Base-by-base conservation (phyloP, 2,329 filamentous ascomycete species). In the Monilinia fructicola region DNA sequence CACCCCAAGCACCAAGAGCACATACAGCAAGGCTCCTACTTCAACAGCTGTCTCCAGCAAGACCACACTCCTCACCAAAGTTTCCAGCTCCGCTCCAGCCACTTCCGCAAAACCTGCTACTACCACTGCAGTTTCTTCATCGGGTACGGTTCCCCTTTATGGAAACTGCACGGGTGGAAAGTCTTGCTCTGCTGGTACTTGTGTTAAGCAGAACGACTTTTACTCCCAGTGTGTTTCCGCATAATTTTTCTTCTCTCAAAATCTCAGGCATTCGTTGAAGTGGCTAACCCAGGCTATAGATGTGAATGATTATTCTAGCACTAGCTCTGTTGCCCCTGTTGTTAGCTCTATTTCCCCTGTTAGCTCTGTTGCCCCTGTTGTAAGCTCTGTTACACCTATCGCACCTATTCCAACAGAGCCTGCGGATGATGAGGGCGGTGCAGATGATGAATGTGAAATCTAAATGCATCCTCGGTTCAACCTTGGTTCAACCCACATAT, bases 111-210 rank as follows among this genome's bases (percentile, higher is more conserved):
- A 59, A 31, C 55, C 26, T 31, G 40, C 55, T 31, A 14, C 40
- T 4, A 58, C 40, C 18, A 28, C 23, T 11, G 40, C 40, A 4
- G 9, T 23, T 28, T n/a, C 55, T 26, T 58, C 55, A n/a, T 18
- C 55, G n/a, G 40, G 23, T 18, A 44, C 40, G 10, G 55, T 58
- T 23, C 55, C 55, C 44, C 14, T 58, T 23, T 58, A 58, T 10
- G 55, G 55, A 31, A 31, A 46, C 18, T 58, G 55, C 40, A 12
- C 55, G 1, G 40, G 55, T 3, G 55, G 55, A 58, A 46, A 58
- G 23, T 44, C 55, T 9, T 58, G 55, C 26, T 44, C 55, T 58
- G 55, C 26, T 21, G 55, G 55, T 31, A 58, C 55, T 10, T 58
- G 55, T 31, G 40, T 58, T 1, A n/a, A 44, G 55, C 40, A 58